Percentiles rank a stretch among this genome's conserved stretches.
phyloP scores from a whole-genome alignment of 495 filamentous ascomycete species.

The Penicillium ucsense region DNA sequence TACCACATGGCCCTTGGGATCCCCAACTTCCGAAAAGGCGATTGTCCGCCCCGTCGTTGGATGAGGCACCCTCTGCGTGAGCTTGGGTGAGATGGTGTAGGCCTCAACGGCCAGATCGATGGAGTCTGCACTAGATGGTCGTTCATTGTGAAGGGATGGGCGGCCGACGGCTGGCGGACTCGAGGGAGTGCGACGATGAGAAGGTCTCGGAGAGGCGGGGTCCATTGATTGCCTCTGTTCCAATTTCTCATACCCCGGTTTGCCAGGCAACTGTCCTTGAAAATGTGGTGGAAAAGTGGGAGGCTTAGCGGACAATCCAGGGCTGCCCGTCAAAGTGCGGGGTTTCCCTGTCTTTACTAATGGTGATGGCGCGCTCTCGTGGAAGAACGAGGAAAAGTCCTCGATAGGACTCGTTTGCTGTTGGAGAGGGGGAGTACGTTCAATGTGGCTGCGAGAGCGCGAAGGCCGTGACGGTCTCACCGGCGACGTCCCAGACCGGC shows the following conservation, averaged over 20 bases:
- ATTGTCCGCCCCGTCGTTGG: conserved; percentile 80
- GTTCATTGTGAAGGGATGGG: conserved; percentile 29
- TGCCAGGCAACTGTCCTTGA: conserved; percentile 28
- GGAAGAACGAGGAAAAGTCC: conserved; percentile 6
- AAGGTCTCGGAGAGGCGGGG: conserved; percentile 25
- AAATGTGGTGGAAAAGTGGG: conserved; percentile 31
- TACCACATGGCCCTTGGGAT: conserved; percentile 83
- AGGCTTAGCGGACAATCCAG: conserved; percentile 38
- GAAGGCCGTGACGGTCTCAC: conserved; percentile 17
- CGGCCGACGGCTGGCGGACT: conserved; percentile 21
- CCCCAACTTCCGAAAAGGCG: conserved; percentile 94
- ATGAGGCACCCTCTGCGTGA: conserved; percentile 79
- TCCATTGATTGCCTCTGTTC: conserved; percentile 29
- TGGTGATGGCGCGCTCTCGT: conserved; percentile 60
- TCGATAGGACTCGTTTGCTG: conserved; percentile 10
- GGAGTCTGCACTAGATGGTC: conserved; percentile 72
- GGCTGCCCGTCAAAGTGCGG: conserved; percentile 34
- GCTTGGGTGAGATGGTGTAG: conserved; percentile 72
- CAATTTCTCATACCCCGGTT: conserved; percentile 25
- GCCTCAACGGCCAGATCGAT: conserved; percentile 78
- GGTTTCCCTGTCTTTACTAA: conserved; percentile 44
- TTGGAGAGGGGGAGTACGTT: conserved; percentile 6
- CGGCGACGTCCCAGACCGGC: conserved; percentile 20
- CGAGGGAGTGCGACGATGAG: conserved; percentile 34
- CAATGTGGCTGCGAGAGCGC: conserved; percentile 18